phyloP scores from a whole-genome alignment of 1,284 basidiomycete species.

The Cutaneotrichosporon sp. region DNA sequence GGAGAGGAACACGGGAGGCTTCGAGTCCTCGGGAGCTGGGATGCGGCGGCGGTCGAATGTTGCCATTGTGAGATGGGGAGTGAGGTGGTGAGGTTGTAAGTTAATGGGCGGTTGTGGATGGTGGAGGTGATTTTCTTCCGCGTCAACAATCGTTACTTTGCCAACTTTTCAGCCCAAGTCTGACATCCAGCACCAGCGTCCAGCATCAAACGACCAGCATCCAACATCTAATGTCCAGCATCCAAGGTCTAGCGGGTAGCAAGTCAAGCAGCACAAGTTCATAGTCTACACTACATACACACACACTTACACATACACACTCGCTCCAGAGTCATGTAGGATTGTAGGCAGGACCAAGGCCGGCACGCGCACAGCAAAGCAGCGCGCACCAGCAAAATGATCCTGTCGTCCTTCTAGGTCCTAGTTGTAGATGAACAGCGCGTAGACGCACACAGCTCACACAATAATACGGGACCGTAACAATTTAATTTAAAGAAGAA shows the following conservation, averaged over 20 bases:
- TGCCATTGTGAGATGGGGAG: slow-evolving; percentile 26
- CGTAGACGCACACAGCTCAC: slow-evolving; percentile 16
- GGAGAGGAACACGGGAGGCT: slow-evolving; percentile 60
- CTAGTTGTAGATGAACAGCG: slow-evolving; percentile 22
- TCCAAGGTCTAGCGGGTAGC: slow-evolving; percentile 25
- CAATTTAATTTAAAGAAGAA: slow-evolving; percentile 17
- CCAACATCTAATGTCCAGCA: too few relatives aligned
- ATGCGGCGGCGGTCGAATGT: slow-evolving; percentile 78
- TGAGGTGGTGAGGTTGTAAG: not conserved
- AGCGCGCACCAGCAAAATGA: slow-evolving; percentile 26
- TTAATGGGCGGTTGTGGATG: not conserved
- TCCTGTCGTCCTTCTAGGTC: slow-evolving; percentile 29
- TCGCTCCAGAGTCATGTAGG: not conserved
- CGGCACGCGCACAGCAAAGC: slow-evolving; percentile 28
- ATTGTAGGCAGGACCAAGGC: slow-evolving; percentile 50
- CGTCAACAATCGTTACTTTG: slow-evolving; percentile 7
- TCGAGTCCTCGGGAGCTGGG: slow-evolving; percentile 81
- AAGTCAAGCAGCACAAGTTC: not conserved
- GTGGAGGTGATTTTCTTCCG: slow-evolving; percentile 1
- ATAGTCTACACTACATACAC: not conserved
- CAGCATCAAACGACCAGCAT: too few relatives aligned
- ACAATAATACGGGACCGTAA: slow-evolving; percentile 28
- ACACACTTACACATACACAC: not conserved
- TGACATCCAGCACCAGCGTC: not conserved
- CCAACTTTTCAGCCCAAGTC: not conserved